Evolutionary conservation across 345 rosid genomes (phyloP).

Genomic region (Leavenworthia alabamica): DNA sequence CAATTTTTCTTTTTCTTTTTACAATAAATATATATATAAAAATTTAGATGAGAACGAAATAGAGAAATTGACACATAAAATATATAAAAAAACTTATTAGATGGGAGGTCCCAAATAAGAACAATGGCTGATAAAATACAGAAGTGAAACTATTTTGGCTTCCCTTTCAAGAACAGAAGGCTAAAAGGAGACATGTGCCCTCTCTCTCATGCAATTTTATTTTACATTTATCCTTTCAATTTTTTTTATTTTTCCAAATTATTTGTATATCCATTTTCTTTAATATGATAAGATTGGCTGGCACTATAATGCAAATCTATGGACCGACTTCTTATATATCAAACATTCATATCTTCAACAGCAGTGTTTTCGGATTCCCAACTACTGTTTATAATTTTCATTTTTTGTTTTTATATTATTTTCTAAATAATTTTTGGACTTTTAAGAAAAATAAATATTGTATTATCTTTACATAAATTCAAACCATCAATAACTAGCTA

Average conservation of each 20-base stretch:
- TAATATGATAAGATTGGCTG: conserved; percentile 19
- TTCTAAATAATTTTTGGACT: neutral
- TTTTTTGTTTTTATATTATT: neutral
- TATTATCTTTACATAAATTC: neutral
- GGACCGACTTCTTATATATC: conserved; percentile 26
- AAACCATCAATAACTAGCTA: neutral
- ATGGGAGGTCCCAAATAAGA: conserved; percentile 25
- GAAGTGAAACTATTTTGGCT: conserved; percentile 29
- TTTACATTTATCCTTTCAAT: conserved; percentile 19
- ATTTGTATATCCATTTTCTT: conserved; percentile 11
- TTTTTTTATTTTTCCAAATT: neutral
- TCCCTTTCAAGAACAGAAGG: conserved; percentile 35
- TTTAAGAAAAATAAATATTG: neutral
- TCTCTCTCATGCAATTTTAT: conserved; percentile 30
- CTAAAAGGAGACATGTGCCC: conserved; percentile 38
- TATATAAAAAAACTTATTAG: neutral
- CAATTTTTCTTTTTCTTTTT: neutral
- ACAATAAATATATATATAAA: neutral
- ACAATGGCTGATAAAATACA: conserved; percentile 28
- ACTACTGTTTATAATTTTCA: conserved; percentile 1
- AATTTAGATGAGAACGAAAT: neutral
- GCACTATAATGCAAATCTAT: conserved; percentile 18
- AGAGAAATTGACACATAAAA: neutral
- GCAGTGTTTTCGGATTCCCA: conserved; percentile 27
- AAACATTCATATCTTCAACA: conserved; percentile 27